Conservation (phyloP, 2,329 filamentous ascomycete genomes). For the Verticillium nonalfalfae region DNA sequence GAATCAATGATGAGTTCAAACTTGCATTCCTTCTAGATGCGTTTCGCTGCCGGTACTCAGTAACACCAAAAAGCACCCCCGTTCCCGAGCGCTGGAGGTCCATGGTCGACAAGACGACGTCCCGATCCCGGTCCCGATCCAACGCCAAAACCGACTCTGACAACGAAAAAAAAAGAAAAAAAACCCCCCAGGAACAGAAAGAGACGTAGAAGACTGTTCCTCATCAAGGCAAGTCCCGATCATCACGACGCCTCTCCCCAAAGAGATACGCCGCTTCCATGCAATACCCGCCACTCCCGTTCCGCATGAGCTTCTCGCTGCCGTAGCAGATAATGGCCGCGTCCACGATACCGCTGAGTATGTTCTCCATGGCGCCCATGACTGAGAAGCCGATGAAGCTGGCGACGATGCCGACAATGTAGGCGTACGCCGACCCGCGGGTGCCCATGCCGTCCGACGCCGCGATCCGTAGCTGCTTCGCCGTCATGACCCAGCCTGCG, state of each 20-base stretch:
- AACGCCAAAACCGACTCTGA: neutral
- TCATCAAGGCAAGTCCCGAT: conserved; percentile 17
- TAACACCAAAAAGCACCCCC: neutral
- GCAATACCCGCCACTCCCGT: conserved; percentile 72
- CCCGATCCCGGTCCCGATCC: neutral
- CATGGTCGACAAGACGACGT: neutral
- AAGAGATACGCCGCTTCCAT: conserved; percentile 87
- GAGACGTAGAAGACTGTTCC: neutral
- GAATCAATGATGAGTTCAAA: too few relatives aligned
- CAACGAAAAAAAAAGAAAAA: neutral
- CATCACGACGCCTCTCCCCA: conserved; percentile 50
- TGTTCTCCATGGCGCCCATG: conserved; percentile 82
- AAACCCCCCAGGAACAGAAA: neutral
- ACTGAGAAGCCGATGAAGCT: conserved; percentile 94
- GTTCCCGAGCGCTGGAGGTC: neutral
- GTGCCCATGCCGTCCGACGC: conserved; percentile 46
- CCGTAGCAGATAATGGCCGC: conserved; percentile 91
- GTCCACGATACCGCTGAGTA: conserved; percentile 81
- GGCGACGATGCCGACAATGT: conserved; percentile 86
- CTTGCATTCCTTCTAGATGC: neutral
- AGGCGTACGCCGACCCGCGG: conserved; percentile 85
- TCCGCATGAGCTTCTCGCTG: conserved; percentile 69
- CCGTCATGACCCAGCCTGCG: conserved; percentile 93
- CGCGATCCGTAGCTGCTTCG: conserved; percentile 64
- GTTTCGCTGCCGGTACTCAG: neutral